These are phyloP conservation scores for Coemansia biformis DNA, from an alignment of 192 early-diverging fungal species.

Conservation along the genomic window DNA sequence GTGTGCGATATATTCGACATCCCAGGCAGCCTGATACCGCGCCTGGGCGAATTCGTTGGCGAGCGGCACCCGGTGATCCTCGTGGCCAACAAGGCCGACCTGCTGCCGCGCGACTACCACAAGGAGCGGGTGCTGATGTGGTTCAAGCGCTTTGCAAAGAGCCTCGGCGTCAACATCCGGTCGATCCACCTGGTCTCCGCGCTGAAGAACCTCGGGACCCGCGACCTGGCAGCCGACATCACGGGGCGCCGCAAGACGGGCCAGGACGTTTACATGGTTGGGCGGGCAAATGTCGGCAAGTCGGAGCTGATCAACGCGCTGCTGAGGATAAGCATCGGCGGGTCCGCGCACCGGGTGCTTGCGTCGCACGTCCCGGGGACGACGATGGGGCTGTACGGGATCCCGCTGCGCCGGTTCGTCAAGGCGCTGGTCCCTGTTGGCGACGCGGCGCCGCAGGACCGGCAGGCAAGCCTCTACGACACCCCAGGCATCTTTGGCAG, in stretches of 20 bases:
- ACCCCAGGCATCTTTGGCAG: constrained; percentile 63
- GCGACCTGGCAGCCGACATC: constrained; percentile 50
- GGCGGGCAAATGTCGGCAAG: constrained; percentile 73
- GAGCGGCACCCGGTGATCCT: constrained; percentile 53
- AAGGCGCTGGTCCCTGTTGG: constrained; percentile 37
- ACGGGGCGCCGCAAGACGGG: constrained; percentile 27
- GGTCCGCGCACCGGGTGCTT: constrained; percentile 52
- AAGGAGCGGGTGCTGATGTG: constrained; percentile 53
- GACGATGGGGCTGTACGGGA: constrained; percentile 58
- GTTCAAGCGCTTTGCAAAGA: constrained; percentile 47
- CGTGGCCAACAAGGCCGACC: constrained; percentile 67
- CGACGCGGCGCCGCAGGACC: constrained; percentile 29
- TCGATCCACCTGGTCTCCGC: constrained; percentile 57
- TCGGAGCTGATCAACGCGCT: constrained; percentile 66
- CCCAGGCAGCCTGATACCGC: constrained; percentile 55
- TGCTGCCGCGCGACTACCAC: constrained; percentile 57
- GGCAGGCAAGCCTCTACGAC: constrained; percentile 49
- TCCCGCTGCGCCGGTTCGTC: constrained; percentile 55
- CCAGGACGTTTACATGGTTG: constrained; percentile 66
- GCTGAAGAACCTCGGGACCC: constrained; percentile 54
- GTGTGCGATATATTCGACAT: constrained; percentile 67
- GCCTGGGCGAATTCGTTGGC: constrained; percentile 53
- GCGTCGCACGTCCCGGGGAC: constrained; percentile 66
- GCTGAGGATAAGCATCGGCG: constrained; percentile 51
- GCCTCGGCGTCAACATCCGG: constrained; percentile 38